Evolutionary conservation across 1,284 basidiomycete genomes (phyloP).

Genomic region (Pseudozyma hubeiensis): DNA sequence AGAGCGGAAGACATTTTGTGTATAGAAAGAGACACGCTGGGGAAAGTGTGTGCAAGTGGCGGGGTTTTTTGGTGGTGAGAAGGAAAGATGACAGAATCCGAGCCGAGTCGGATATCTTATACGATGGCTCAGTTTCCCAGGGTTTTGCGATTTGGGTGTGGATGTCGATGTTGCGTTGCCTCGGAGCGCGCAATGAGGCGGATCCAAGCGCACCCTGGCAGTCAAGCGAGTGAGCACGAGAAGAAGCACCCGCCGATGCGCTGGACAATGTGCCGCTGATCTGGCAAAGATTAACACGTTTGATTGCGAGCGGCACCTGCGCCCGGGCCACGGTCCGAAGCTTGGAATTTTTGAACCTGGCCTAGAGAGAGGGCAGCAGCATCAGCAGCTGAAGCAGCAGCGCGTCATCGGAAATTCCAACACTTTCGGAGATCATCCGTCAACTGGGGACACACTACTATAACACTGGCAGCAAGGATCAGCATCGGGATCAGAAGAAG

Average conservation of each 20-base stretch:
- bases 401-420: conserved; percentile 19
- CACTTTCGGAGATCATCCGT: conserved; percentile 1
- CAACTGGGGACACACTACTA: not conserved
- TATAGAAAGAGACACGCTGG: not conserved
- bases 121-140: not conserved
- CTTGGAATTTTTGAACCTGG: conserved; percentile 4
- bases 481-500: too few relatives aligned
- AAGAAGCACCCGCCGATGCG: not conserved
- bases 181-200: too few relatives aligned
- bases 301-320: conserved; percentile 1
- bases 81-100: not conserved
- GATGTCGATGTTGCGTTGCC: not conserved
- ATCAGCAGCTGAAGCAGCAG: conserved; percentile 7
- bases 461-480: too few relatives aligned
- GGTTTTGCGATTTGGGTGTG: too few relatives aligned
- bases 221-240: not conserved
- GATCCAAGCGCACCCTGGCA: not conserved
- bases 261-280: conserved; percentile 16
- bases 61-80: not conserved
- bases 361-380: not conserved
- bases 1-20: conserved; percentile 56
- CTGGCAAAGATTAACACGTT: conserved; percentile 10
- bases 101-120: not conserved
- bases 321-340: conserved; percentile 39
- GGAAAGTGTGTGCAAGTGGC: not conserved